Percentiles rank a stretch among this genome's conserved stretches.
These are phyloP conservation scores for Gossypium turneri DNA, from an alignment of 345 rosid species.

Conservation along the genomic window DNA sequence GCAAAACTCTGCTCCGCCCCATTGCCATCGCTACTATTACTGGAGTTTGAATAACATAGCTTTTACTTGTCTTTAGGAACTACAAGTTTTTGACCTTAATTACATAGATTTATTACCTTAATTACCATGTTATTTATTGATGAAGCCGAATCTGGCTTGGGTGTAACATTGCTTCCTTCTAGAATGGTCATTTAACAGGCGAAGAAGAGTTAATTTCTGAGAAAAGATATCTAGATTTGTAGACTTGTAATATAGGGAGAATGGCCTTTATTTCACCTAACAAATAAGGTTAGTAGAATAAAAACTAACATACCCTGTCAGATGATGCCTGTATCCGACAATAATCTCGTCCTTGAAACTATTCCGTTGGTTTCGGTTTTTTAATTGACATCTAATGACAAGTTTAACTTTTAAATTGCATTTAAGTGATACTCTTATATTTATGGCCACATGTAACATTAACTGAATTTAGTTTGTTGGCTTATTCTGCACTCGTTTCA, in stretches of 20 bases:
- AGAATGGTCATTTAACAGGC: neutral
- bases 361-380: neutral
- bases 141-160: neutral
- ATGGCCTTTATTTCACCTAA: neutral
- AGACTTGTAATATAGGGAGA: neutral
- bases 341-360: neutral
- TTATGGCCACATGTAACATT: neutral
- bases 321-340: neutral
- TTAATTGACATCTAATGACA: neutral
- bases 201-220: neutral
- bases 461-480: conserved; percentile 3
- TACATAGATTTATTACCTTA: neutral
- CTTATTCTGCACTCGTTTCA: neutral
- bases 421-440: neutral
- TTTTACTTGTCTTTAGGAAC: neutral
- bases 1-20: too few relatives aligned
- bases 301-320: neutral
- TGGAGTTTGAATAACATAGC: too few relatives aligned
- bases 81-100: neutral
- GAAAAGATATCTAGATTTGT: neutral
- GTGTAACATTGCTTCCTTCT: neutral
- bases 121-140: neutral
- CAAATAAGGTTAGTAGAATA: neutral
- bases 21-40: too few relatives aligned
- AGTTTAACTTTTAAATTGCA: neutral